Conservation (phyloP, 768 basidiomycete genomes). For the Tricholoma sp. region DNA sequence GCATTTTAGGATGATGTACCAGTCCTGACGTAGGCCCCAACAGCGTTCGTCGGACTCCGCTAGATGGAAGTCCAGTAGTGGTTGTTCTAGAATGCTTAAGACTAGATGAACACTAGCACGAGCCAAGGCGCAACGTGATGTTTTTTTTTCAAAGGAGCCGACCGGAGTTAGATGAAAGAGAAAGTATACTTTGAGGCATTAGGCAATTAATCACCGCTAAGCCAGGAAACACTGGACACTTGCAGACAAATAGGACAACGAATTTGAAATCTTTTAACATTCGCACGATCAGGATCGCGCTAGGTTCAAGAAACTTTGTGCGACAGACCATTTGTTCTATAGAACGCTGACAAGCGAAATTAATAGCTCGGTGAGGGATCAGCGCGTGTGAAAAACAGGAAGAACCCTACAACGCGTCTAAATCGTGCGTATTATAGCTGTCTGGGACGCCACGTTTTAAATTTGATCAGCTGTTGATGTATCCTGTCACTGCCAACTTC, state of each 20-base stretch:
- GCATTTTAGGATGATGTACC: not conserved
- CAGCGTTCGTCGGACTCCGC: not conserved
- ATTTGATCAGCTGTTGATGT: slow-evolving; percentile 9
- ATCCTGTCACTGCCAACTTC: not conserved
- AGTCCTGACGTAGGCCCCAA: not conserved
- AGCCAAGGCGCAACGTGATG: not conserved
- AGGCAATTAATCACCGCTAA: not conserved
- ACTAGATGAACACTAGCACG: not conserved
- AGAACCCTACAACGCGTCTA: not conserved
- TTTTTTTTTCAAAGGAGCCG: not conserved
- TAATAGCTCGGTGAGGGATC: not conserved
- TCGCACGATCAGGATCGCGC: not conserved
- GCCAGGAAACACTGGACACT: not conserved
- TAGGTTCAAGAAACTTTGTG: not conserved
- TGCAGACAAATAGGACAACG: not conserved
- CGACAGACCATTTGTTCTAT: not conserved
- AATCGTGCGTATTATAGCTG: not conserved
- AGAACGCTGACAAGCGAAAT: slow-evolving; percentile 1
- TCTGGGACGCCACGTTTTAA: not conserved
- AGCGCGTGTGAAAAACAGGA: not conserved
- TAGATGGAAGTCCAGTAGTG: not conserved
- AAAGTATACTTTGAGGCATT: not conserved
- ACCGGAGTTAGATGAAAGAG: not conserved
- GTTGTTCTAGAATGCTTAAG: not conserved
- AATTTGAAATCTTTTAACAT: not conserved